Base-by-base conservation (phyloP, 768 basidiomycete species). In the Tricholomella constricta region DNA sequence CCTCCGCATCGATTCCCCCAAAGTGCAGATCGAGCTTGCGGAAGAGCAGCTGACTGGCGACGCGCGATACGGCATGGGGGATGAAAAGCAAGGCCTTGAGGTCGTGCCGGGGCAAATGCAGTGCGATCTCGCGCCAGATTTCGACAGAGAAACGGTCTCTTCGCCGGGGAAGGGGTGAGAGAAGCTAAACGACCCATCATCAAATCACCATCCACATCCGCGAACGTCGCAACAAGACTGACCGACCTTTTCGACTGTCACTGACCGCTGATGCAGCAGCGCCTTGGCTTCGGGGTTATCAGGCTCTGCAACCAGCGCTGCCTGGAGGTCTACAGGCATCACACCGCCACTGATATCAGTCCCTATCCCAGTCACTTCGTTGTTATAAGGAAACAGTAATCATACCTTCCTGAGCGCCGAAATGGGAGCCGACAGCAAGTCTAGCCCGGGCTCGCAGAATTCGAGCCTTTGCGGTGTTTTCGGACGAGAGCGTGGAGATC, bases 121-220 rank as follows among this genome's bases (percentile, higher is more conserved):
- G 68, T 0, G 81, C 85, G 34, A 89, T 82, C 62, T 88, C 82
- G 31, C 83, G 74, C 88, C 88, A 89, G 46, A 89, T 81, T 68
- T 89, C 88, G 6, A 74, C 73, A 3, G 86, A 87, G 59, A 89
- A 81, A 17, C 77, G 76, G 34, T 80, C 80, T 15, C 74, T 78
- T 45, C 73, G 74, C 25, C 69, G 64, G 8, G 78, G 76, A 14
- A 78, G 68, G 38, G 72, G 72, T 14, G 72, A 67, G 6, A 75
- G 69, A 48, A 77, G 72, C 73, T 74, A 51, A 10, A 23, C 42
- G 11, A 26, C 15, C 20, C 10, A 42, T 51, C 25, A 52, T 41
- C 7, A 19, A 41, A 35, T 27, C 20, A 25, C 45, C 10, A 20
- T 11, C 19, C 4, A 22, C 42, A n/a, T 36, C 12, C 20, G 36